Base-by-base conservation (phyloP, 176 grass and related monocot genomes). In the Coix lacrymajobi region DNA sequence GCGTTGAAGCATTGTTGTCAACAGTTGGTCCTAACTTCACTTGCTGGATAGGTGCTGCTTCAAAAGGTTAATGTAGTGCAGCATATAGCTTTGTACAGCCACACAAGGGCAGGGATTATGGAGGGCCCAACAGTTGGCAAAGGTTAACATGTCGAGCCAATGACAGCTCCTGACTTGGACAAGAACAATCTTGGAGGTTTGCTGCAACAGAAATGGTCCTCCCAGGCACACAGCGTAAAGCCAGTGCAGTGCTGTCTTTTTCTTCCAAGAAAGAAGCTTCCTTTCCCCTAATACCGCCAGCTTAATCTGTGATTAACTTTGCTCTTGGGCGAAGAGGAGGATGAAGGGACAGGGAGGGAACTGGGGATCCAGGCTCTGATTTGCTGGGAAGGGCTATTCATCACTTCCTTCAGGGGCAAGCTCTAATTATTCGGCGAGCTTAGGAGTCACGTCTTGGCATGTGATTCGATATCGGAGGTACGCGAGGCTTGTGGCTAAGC, bases 21-120 rank as follows among this genome's bases (percentile, higher is more conserved):
- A 87, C 80, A 90, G 69, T 87, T 80, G 89, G 80, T 76, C 89
- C 84, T 87, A 76, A 6, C 84, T 79, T 90, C 79, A 87, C 84
- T 87, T 69, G 84, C 79, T 80, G 69, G 84, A 62, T 90, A 62
- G 88, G 74, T 62, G 74, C 67, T 74, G 62, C 67, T 73, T 73
- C 36, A 62, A 75, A 90, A 86, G 74, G 73, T 79, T 75, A 68
- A 86, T 86, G 79, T 48, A 83, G 79, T 58, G 75, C 79, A 90
- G 57, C 58, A 79, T 83, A 74, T 73, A 68, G 54, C 74, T 90
- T 75, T 86, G 88, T 73, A 86, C 79, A 83, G 73, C 66, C 73
- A 37, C 79, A 81, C 83, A 82, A 79, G 48, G 48, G 48, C 66
- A 6, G 14, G 77, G 52, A 76, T 79, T 90, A 80, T 84, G 76